A percentile compares a stretch with the other conserved stretches of the same genome.
These are phyloP conservation scores for Pythium monospermum DNA, from an alignment of 352 stramenopile genomes.

Conservation along the genomic window DNA sequence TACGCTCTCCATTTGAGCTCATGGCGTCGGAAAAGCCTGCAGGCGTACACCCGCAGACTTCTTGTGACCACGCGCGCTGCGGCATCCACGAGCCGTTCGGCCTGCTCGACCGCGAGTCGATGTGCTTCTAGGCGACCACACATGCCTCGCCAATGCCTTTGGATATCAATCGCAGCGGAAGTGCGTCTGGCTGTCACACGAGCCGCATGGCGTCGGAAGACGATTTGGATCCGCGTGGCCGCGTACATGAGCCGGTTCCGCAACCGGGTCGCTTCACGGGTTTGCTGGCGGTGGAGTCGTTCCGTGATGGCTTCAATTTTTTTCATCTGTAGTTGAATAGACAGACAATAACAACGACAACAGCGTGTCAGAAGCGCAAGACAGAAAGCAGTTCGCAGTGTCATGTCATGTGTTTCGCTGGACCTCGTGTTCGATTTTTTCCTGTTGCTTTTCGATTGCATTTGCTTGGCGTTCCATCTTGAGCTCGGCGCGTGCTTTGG, in stretches of 20 bases:
- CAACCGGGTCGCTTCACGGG: constrained; percentile 61
- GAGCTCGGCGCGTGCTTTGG: constrained; percentile 54
- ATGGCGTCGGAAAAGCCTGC: constrained; percentile 22
- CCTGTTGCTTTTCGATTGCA: constrained; percentile 71
- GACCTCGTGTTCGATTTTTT: constrained; percentile 77
- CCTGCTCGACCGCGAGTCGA: constrained; percentile 16
- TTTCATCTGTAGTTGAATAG: constrained; percentile 50
- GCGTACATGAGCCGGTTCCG: constrained; percentile 45
- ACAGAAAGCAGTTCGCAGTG: background rate
- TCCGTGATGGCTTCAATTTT: constrained; percentile 71
- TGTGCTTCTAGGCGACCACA: constrained; percentile 18
- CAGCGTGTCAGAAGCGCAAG: background rate
- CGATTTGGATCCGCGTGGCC: constrained; percentile 43
- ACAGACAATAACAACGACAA: background rate
- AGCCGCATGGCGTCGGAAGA: constrained; percentile 27
- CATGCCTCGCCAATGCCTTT: constrained; percentile 36
- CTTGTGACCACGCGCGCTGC: constrained; percentile 38
- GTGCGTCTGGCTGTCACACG: constrained; percentile 14
- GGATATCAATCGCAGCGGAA: constrained; percentile 36
- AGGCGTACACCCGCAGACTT: constrained; percentile 29
- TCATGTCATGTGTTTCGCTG: no score
- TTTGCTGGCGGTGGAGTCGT: constrained; percentile 58
- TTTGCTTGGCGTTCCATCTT: constrained; percentile 60
- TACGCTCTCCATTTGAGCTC: constrained; percentile 25
- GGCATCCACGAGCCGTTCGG: constrained; percentile 14